Base-by-base conservation (phyloP, 352 stramenopile species). In the Phytophthora uliginosa region DNA sequence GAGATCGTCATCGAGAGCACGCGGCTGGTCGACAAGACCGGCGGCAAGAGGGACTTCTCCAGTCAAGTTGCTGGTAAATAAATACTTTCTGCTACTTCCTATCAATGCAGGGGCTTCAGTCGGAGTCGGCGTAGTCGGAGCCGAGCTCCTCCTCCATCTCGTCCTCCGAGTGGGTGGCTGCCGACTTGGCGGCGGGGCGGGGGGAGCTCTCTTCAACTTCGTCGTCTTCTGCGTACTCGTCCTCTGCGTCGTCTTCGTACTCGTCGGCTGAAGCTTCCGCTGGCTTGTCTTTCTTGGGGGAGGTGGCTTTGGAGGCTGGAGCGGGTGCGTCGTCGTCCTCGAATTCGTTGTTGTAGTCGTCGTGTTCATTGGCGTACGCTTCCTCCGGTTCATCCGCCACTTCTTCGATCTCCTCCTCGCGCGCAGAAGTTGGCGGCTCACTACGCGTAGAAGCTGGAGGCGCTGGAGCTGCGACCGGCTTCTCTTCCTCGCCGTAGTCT, bases 1-100 rank as follows among this genome's bases (percentile, higher is more conserved):
- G 84, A 98, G 33, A 98, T 99, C 31, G 81, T 97, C 26, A 99
- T 99, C 63, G 83, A 95, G 60, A 82, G 84, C 47, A 98, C 96
- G 33, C 72, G 86, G 22, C 84, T 99, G 6, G 69, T 99, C 17
- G 63, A 78, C 56, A 99, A 99, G 59, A 97, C 80, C 5, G 96
- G 97, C 54, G 97, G 97, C 20, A 99, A 99, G 69, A 78, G 87
- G 12, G 85, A 95, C 68, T 81, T 94, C 53, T 68, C 73, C 15
- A 59, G 31, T 31, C 75, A 75, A 13, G n/a, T 82, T 45, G 24
- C 51, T 38, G 55, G 66, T 45, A 48, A 56, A 71, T 55, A 53
- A 60, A 66, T 57, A 50, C 28, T 7, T 31, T 31, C 4, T 31
- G 28, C 28, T 31, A 7, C 28, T 31, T 31, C 4, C 28, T 31